Evolutionary conservation across 495 filamentous ascomycete genomes (phyloP).

Genomic region (Aspergillus cavernicola): DNA sequence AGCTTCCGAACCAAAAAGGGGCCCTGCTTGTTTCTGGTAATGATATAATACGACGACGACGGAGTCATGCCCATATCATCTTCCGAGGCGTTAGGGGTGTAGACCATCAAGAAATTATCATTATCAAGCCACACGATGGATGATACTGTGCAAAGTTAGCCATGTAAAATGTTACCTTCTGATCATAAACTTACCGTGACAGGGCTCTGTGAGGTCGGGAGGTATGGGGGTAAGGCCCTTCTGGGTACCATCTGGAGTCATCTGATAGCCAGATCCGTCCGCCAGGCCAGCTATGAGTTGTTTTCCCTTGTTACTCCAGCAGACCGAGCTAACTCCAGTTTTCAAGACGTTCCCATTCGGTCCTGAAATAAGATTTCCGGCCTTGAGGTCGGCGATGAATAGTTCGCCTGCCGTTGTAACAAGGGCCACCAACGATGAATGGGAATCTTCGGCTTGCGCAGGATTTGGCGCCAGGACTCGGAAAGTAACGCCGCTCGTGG

Average conservation of each 20-base stretch:
- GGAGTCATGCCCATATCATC: constrained; percentile 48
- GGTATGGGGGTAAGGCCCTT: constrained; percentile 79
- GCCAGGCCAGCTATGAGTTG: constrained; percentile 85
- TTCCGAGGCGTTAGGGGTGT: constrained; percentile 61
- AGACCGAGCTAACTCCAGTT: constrained; percentile 73
- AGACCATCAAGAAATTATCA: constrained; percentile 72
- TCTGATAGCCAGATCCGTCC: constrained; percentile 76
- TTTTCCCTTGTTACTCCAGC: constrained; percentile 92
- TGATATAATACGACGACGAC: constrained; percentile 67
- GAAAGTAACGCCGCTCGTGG: constrained; percentile 69
- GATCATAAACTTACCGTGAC: constrained; percentile 53
- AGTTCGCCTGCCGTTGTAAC: constrained; percentile 79
- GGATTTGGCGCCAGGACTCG: constrained; percentile 81
- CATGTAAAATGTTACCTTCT: not conserved
- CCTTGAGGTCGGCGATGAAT: constrained; percentile 74
- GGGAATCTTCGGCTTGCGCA: constrained; percentile 46
- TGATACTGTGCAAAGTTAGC: constrained; percentile 57
- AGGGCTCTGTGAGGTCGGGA: constrained; percentile 58
- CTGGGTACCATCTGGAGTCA: constrained; percentile 71
- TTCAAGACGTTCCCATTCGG: constrained; percentile 64
- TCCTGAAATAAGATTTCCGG: constrained; percentile 55
- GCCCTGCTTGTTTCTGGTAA: constrained; percentile 57
- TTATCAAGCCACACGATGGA: constrained; percentile 87
- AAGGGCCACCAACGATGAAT: constrained; percentile 60
- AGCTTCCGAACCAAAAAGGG: constrained; percentile 69